Conservation (phyloP, 352 stramenopile genomes). For the Pythium utonaiense region DNA sequence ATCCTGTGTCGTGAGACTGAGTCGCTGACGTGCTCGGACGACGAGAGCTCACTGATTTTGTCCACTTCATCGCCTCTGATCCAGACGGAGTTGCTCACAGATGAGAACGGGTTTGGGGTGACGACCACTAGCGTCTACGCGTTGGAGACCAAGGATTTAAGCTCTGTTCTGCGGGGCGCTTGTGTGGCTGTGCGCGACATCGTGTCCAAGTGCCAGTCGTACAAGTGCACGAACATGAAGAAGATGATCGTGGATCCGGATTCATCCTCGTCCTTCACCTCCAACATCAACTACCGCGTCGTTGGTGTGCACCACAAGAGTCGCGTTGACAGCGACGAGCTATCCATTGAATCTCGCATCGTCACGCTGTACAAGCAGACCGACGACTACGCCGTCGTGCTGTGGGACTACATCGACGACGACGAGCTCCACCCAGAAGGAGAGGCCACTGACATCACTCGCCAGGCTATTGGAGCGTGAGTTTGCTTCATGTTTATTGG, state of each 20-base stretch:
- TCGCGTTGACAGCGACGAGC: background rate
- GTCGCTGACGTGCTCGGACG: background rate
- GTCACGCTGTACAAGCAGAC: slow-evolving; percentile 25
- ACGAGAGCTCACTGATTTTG: background rate
- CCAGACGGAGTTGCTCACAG: background rate
- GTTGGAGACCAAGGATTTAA: slow-evolving; percentile 29
- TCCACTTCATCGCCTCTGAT: background rate
- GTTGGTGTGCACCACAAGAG: slow-evolving; percentile 4
- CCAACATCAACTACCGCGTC: slow-evolving; percentile 9
- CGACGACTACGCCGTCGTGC: slow-evolving; percentile 18
- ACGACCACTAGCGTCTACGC: slow-evolving; percentile 31
- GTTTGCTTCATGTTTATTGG: too few species aligned
- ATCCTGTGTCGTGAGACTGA: slow-evolving; percentile 3
- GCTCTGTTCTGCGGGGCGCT: slow-evolving; percentile 15
- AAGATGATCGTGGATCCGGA: slow-evolving; percentile 11
- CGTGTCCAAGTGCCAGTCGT: slow-evolving; percentile 23
- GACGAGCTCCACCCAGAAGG: slow-evolving; percentile 26
- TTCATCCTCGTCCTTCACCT: background rate
- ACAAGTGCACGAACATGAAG: slow-evolving; percentile 20
- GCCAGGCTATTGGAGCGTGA: slow-evolving; percentile 12
- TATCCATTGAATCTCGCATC: slow-evolving; percentile 25
- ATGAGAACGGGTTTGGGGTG: slow-evolving; percentile 13
- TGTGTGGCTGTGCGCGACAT: slow-evolving; percentile 24
- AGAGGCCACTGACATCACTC: slow-evolving; percentile 20
- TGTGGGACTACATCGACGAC: slow-evolving; percentile 31